Conservation (phyloP, 1,284 basidiomycete genomes). For the Entoloma clypeatum region DNA sequence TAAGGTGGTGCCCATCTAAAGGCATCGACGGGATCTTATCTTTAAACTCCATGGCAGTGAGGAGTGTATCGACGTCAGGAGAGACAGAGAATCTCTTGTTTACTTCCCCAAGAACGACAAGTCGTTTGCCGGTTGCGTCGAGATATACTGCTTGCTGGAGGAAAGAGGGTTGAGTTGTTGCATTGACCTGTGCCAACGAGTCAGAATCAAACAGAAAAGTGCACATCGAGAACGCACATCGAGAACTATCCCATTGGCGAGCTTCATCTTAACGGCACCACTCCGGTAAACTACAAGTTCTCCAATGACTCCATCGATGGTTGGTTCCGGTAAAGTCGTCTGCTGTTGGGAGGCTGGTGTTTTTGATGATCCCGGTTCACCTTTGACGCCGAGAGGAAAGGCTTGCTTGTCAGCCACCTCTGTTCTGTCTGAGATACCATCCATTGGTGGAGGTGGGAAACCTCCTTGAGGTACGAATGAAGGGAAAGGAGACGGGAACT, state of each 20-base stretch:
- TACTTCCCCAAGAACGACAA: constrained; percentile 81
- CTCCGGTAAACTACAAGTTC: constrained; percentile 80
- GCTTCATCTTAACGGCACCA: constrained; percentile 83
- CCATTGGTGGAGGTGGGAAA: constrained; percentile 26
- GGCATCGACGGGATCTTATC: constrained; percentile 33
- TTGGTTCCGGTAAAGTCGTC: constrained; percentile 31
- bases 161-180: constrained; percentile 85
- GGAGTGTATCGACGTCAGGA: constrained; percentile 78
- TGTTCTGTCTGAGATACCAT: constrained; percentile 24
- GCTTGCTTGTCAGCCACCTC: constrained; percentile 44
- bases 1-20: constrained; percentile 45
- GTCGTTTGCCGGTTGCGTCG: constrained; percentile 54
- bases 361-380: constrained; percentile 28
- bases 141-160: constrained; percentile 84
- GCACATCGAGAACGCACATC: constrained; percentile 52
- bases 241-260: constrained; percentile 75
- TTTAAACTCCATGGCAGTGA: constrained; percentile 65
- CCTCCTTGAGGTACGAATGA: constrained; percentile 47
- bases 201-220: constrained; percentile 9
- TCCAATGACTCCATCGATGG: constrained; percentile 77
- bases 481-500: constrained; percentile 90
- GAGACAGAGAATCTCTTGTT: constrained; percentile 84
- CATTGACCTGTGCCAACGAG: constrained; percentile 56
- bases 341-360: constrained; percentile 21
- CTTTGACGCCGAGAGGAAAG: constrained; percentile 59